Evolutionary conservation across 371 early-diverging fungal species (phyloP).

Genomic region (Mucor saturninus): DNA sequence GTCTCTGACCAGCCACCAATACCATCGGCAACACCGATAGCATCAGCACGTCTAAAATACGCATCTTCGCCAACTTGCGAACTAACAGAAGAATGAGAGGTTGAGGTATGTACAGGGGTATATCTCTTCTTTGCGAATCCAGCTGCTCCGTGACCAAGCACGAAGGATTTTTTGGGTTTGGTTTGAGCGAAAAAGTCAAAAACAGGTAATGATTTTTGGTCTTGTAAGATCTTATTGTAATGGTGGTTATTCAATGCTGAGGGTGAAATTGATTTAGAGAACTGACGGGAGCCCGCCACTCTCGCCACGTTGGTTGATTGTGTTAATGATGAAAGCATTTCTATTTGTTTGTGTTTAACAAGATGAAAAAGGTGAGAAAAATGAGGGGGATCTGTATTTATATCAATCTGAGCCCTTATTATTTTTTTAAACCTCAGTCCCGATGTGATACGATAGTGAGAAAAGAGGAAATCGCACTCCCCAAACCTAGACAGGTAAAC

Average conservation of each 20-base stretch:
- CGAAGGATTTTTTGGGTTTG: slow-evolving; percentile 26
- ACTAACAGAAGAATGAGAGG: slow-evolving; percentile 31
- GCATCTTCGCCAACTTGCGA: slow-evolving; percentile 86
- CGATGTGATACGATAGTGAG: too few relatives aligned
- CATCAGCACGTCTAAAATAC: slow-evolving; percentile 75
- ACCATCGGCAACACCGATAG: slow-evolving; percentile 86
- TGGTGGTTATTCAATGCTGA: slow-evolving; percentile 17
- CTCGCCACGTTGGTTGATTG: too few relatives aligned
- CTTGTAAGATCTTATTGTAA: slow-evolving; percentile 3
- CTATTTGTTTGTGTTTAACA: too few relatives aligned
- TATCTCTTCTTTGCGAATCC: slow-evolving; percentile 31
- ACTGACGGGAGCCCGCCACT: neutral
- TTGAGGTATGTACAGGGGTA: slow-evolving; percentile 5
- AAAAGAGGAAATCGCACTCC: too few relatives aligned
- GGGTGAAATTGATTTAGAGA: slow-evolving; percentile 14
- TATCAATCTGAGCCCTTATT: too few relatives aligned
- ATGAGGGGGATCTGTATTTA: too few relatives aligned
- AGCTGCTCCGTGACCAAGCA: slow-evolving; percentile 27
- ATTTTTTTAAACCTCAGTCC: too few relatives aligned
- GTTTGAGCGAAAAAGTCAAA: slow-evolving; percentile 30
- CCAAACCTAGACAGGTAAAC: too few relatives aligned
- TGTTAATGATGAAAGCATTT: too few relatives aligned
- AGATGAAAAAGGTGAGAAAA: too few relatives aligned
- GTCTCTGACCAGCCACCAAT: slow-evolving; percentile 80
- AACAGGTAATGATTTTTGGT: slow-evolving; percentile 23